These are phyloP conservation scores for Tetraselmis chui DNA, from an alignment of 139 green algal species.

Conservation along the genomic window DNA sequence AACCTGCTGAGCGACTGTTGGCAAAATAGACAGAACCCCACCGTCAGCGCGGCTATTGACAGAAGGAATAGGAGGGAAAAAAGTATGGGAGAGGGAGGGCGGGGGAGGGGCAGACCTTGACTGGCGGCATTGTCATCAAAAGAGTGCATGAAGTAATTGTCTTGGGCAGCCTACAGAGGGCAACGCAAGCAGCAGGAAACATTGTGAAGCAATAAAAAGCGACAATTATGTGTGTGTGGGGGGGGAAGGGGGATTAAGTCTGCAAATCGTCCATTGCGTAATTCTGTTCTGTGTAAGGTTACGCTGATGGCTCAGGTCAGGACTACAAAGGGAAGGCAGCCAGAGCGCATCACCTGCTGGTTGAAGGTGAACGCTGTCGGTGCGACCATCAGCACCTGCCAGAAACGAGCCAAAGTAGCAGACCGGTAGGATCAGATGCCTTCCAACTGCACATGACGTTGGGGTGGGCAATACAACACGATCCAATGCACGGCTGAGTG, in stretches of 20 bases:
- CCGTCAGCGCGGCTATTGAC: no score
- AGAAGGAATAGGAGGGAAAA: background rate
- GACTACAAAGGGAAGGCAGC: no score
- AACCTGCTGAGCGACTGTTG: slow-evolving; percentile 36
- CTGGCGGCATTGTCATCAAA: background rate
- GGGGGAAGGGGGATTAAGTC: no score
- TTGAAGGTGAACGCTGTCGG: slow-evolving; percentile 95
- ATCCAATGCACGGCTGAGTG: background rate
- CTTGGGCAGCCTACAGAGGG: slow-evolving; percentile 50
- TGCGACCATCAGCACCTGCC: slow-evolving; percentile 85
- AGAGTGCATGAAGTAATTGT: slow-evolving; percentile 86
- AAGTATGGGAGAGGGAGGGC: background rate
- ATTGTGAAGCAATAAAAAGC: no score
- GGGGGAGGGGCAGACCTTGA: background rate
- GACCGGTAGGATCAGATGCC: background rate
- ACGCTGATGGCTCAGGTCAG: no score
- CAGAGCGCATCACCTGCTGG: slow-evolving; percentile 61
- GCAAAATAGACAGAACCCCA: no score
- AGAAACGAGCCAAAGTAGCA: background rate
- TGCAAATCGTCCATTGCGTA: no score
- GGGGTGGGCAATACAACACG: background rate
- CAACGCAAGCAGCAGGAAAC: no score
- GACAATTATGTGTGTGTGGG: no score
- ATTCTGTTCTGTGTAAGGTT: no score
- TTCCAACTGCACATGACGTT: background rate